Conservation (phyloP, 75 land plant species). For the Pinus albicaulis region DNA sequence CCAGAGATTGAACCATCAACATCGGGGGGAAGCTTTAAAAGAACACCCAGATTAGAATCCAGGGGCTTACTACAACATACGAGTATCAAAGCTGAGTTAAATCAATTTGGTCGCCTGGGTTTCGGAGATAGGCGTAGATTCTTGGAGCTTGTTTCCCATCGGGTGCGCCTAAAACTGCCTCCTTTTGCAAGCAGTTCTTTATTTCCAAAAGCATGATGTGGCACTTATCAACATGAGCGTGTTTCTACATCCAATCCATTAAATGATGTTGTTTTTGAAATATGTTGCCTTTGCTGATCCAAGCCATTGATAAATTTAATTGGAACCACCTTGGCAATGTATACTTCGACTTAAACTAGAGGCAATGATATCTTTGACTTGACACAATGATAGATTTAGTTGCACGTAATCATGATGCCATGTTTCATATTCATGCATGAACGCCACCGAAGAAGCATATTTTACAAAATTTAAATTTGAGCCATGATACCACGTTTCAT, state of each 20-base stretch:
- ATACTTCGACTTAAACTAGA: too few species aligned
- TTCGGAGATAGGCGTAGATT: slow-evolving; percentile 82
- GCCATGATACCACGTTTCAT: too few species aligned
- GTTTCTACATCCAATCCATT: neutral
- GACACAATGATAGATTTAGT: too few species aligned
- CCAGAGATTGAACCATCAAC: neutral
- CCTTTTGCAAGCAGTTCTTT: slow-evolving; percentile 38
- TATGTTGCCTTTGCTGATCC: too few species aligned
- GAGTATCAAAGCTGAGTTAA: slow-evolving; percentile 3
- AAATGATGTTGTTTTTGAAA: too few species aligned
- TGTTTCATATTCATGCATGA: too few species aligned
- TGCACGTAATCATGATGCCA: too few species aligned
- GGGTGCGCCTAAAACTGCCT: slow-evolving; percentile 47
- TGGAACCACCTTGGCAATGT: too few species aligned
- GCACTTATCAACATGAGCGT: neutral
- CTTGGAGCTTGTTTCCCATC: slow-evolving; percentile 58
- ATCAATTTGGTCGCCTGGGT: slow-evolving; percentile 53
- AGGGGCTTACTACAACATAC: neutral
- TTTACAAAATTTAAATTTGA: too few species aligned
- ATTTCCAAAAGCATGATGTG: slow-evolving; percentile 28
- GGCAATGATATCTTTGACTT: too few species aligned
- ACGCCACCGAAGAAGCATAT: too few species aligned
- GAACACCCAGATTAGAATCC: neutral
- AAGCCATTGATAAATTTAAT: too few species aligned
- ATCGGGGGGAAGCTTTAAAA: neutral